Base-by-base conservation (phyloP, 2,329 filamentous ascomycete genomes). In the Domatiomyces catenatus region DNA sequence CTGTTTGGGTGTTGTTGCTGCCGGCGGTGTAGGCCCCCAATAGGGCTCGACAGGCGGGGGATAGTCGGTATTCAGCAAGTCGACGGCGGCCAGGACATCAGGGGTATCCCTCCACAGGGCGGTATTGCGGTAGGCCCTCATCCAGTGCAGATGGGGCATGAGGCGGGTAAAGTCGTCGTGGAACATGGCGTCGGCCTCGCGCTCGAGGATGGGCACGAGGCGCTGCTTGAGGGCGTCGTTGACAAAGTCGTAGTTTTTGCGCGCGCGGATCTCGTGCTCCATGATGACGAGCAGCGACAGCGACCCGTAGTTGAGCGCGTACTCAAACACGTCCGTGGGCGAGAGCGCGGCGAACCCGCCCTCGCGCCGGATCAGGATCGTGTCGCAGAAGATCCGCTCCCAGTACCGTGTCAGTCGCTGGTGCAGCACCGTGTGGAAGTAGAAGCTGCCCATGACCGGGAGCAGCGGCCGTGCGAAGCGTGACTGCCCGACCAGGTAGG, bases 261-360 rank as follows among this genome's bases (percentile, higher is more conserved):
- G 18, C 17, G 47, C 10, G 4, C 18, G 32, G 45, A 47, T 32
- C n/a, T 22, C 44, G 20, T 52, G 36, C 15, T 44, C 48, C 26
- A 50, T 50, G 47, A 47, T 50, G 5, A 49, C 48, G n/a, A 47
- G 48, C 19, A 54, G 42, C 10, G 24, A 47, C 10, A 50, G 17
- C 5, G 52, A 52, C 10, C 50, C 54, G 42, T 50, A 55, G 39
- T 45, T 47, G 18, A 52, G 49, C 28, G 53, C 56, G 43, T 55
- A 59, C n/a, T 59, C 55, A 26, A 19, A 52, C 17, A 59, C 49
- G 24, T 59, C 57, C 15, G 50, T 47, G 8, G 57, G 50, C 20
- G 44, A 49, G 8, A 54, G 44, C 10, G 49, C 52, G 20, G 46
- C 39, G 42, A 56, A 56, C 4, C 55, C 55, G 22, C 57, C 57